phyloP scores from a whole-genome alignment of 805 yeast species.

The Komagataella mondaviorum region DNA sequence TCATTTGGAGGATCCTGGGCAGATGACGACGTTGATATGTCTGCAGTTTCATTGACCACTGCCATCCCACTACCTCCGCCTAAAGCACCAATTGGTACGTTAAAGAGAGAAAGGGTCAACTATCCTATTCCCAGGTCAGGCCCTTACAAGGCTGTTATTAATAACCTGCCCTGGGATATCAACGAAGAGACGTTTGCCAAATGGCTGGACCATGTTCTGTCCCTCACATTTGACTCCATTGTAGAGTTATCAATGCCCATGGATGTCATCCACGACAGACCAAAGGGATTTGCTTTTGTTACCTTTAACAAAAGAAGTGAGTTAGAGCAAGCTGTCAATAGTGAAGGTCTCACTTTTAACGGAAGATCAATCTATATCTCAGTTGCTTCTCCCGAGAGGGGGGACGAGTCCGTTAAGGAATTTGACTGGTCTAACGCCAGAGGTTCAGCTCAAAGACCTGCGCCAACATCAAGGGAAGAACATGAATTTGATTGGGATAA shows the following conservation, averaged over 20 bases:
- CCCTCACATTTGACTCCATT: slow-evolving; percentile 34
- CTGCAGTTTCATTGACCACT: slow-evolving; percentile 36
- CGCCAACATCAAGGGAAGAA: slow-evolving; percentile 20
- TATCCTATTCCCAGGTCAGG: slow-evolving; percentile 84
- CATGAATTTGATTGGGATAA: slow-evolving; percentile 21
- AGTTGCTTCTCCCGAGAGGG: slow-evolving; percentile 46
- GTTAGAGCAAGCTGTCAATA: slow-evolving; percentile 36
- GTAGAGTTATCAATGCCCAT: slow-evolving; percentile 59
- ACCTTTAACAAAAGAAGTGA: slow-evolving; percentile 30
- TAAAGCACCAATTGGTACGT: not conserved
- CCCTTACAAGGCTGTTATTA: slow-evolving; percentile 84
- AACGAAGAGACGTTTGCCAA: slow-evolving; percentile 48
- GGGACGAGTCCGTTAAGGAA: slow-evolving; percentile 22
- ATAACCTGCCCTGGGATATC: slow-evolving; percentile 75
- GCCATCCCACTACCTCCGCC: slow-evolving; percentile 1
- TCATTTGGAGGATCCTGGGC: slow-evolving; percentile 63
- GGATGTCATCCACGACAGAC: slow-evolving; percentile 46
- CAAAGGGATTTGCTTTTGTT: slow-evolving; percentile 44
- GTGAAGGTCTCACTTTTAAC: slow-evolving; percentile 27
- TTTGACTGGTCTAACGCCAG: slow-evolving; percentile 32
- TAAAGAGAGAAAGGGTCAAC: slow-evolving; percentile 36
- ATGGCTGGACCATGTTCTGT: slow-evolving; percentile 43
- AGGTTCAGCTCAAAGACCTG: slow-evolving; percentile 7
- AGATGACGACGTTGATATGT: slow-evolving; percentile 77
- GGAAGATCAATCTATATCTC: slow-evolving; percentile 39